Base-by-base conservation (phyloP, 768 basidiomycete species). In the Gloeostereum incarnatum region DNA sequence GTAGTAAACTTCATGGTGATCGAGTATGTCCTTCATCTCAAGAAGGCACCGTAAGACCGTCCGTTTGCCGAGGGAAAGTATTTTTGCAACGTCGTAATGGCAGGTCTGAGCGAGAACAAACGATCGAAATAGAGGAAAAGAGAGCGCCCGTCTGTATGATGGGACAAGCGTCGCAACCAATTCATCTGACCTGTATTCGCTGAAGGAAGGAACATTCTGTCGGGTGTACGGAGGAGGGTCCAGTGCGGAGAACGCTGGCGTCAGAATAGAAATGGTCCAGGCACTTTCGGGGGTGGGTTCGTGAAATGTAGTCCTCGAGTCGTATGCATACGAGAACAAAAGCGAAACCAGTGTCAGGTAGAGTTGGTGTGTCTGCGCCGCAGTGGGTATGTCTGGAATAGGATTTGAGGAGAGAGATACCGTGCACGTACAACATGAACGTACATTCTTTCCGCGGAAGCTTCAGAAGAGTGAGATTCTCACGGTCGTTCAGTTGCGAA, bases 201-300 rank as follows among this genome's bases (percentile, higher is more conserved):
- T 41, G 17, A 21, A 31, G 13, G 41, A 32, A n/a, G 45, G 43
- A 29, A 51, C 39, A 36, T 52, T 36, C 4, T 35, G 30, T 40
- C 39, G 18, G 49, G 39, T 17, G 46, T 73, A 75, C n/a, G 69
- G 70, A 16, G 78, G 72, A 20, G 80, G 75, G 53, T 89, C 83
- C 21, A 92, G 74, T 1, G 88, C 81, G n/a, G 88, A 77, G 58
- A 92, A 87, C 2, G 77, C 75, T 33, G 88, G 80, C 9, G 73
- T 74, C 36, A 92, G 67, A 21, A 61, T 67, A 46, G 76, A 70
- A 38, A 92, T 68, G 2, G 89, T 92, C 88, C 88, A 92, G 10
- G 84, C 81, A 54, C 88, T 90, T 57, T 92, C 89, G 5, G 85
- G 71, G 2, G 83, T 88, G n/a, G 86, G 75, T 43, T 92, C 88